Evolutionary conservation across 306 rosid species (phyloP).

Genomic region (Cicer arietinum): DNA sequence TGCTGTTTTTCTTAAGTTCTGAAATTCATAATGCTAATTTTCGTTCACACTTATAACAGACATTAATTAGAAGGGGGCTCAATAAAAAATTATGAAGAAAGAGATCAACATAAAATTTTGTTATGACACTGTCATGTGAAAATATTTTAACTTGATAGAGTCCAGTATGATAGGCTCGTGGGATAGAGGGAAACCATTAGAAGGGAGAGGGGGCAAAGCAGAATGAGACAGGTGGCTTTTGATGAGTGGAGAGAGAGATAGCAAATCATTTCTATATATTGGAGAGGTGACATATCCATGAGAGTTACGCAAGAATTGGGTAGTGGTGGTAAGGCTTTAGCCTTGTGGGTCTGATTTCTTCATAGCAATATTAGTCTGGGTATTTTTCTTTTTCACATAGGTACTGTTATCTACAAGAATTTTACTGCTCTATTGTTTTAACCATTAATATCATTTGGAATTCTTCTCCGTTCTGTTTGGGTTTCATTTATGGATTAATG

Average conservation of each 20-base stretch:
- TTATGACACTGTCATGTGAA: not conserved
- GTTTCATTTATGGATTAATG: conserved; percentile 3
- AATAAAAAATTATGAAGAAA: not conserved
- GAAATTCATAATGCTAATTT: not conserved
- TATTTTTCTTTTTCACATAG: not conserved
- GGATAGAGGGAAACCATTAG: not conserved
- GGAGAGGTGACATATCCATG: not conserved
- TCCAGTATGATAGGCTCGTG: not conserved
- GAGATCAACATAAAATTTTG: not conserved
- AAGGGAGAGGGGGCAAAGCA: conserved; percentile 13
- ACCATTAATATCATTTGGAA: not conserved
- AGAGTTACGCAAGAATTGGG: not conserved
- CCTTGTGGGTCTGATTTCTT: not conserved
- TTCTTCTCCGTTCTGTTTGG: not conserved
- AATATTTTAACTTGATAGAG: not conserved
- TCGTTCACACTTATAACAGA: conserved; percentile 2
- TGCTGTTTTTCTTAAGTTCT: not conserved
- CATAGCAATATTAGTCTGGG: not conserved
- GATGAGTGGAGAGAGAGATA: conserved; percentile 22
- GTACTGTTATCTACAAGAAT: not conserved
- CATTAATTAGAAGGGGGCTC: conserved; percentile 11
- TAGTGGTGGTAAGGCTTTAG: not conserved
- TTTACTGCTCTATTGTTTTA: not conserved
- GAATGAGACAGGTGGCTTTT: not conserved
- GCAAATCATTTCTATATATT: not conserved